These are phyloP conservation scores for Ogataea paraovalis DNA, from an alignment of 805 yeast genomes.

Conservation along the genomic window DNA sequence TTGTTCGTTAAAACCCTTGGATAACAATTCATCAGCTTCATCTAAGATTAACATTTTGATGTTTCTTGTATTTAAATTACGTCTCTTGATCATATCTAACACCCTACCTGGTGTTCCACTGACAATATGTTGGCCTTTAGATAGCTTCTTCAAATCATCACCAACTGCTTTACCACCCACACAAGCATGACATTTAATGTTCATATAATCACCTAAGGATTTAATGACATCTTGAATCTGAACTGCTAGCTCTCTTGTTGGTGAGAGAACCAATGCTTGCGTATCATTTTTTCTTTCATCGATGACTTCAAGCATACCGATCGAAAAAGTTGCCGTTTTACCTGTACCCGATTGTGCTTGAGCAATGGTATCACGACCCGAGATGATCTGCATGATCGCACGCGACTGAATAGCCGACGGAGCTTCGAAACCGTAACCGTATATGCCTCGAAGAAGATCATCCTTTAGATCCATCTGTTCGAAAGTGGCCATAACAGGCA, in stretches of 20 bases:
- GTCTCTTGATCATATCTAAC: slow-evolving; percentile 89
- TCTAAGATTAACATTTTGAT: slow-evolving; percentile 93
- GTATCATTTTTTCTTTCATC: slow-evolving; percentile 70
- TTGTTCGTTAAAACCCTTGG: slow-evolving; percentile 92
- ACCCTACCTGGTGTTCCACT: slow-evolving; percentile 99
- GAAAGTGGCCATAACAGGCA: slow-evolving; percentile 50
- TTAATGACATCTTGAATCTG: slow-evolving; percentile 94
- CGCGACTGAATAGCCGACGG: slow-evolving; percentile 82
- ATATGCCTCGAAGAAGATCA: slow-evolving; percentile 57
- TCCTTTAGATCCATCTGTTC: slow-evolving; percentile 75
- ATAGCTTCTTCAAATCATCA: slow-evolving; percentile 82
- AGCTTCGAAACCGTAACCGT: slow-evolving; percentile 75
- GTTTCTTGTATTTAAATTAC: slow-evolving; percentile 74
- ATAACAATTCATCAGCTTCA: slow-evolving; percentile 97
- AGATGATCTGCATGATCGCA: slow-evolving; percentile 74
- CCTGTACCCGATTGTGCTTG: slow-evolving; percentile 92
- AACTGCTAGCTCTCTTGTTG: slow-evolving; percentile 95
- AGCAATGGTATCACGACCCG: slow-evolving; percentile 71
- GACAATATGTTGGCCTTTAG: slow-evolving; percentile 85
- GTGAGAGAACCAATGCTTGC: slow-evolving; percentile 93
- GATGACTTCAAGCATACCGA: slow-evolving; percentile 55
- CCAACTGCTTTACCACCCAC: slow-evolving; percentile 93
- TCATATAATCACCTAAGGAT: slow-evolving; percentile 87
- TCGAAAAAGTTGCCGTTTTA: slow-evolving; percentile 84
- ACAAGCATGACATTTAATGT: slow-evolving; percentile 90